Conservation (phyloP, 2,329 filamentous ascomycete genomes). For the Talaromyces rugulosus region DNA sequence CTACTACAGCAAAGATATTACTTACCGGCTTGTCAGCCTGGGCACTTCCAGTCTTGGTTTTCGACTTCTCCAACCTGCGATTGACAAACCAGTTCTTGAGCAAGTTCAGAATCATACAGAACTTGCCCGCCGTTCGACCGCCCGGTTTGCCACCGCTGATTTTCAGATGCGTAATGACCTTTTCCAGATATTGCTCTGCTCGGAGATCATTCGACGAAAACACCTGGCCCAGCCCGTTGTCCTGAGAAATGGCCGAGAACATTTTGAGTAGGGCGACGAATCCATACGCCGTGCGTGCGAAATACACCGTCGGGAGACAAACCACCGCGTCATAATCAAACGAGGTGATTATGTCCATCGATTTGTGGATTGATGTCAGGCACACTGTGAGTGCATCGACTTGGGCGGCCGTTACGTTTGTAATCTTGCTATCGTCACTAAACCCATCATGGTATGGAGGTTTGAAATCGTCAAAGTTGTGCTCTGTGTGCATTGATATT, state of each 20-base stretch:
- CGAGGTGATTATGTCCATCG: conserved; percentile 61
- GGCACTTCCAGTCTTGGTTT: conserved; percentile 17
- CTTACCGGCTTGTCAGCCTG: conserved; percentile 6
- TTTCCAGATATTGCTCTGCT: conserved; percentile 62
- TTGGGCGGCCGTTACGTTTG: conserved; percentile 52
- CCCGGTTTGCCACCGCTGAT: conserved; percentile 59
- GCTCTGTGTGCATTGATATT: conserved; percentile 64
- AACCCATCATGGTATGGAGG: conserved; percentile 37
- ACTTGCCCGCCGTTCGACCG: conserved; percentile 65
- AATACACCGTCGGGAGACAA: conserved; percentile 65
- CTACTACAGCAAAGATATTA: conserved; percentile 9
- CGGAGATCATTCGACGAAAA: conserved; percentile 66
- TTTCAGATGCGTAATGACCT: conserved; percentile 65
- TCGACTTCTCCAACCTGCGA: conserved; percentile 34
- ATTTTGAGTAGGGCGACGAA: conserved; percentile 71
- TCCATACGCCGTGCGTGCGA: conserved; percentile 68
- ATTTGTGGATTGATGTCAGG: conserved; percentile 61
- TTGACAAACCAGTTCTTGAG: conserved; percentile 63
- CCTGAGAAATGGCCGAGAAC: conserved; percentile 62
- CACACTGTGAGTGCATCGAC: conserved; percentile 65
- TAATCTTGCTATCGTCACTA: conserved; percentile 23
- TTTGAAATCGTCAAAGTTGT: conserved; percentile 51
- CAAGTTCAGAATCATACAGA: conserved; percentile 66
- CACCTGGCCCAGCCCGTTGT: conserved; percentile 64
- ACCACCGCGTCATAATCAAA: conserved; percentile 59